phyloP scores from a whole-genome alignment of 2,329 filamentous ascomycete genomes.

The Grosmannia penicillata region DNA sequence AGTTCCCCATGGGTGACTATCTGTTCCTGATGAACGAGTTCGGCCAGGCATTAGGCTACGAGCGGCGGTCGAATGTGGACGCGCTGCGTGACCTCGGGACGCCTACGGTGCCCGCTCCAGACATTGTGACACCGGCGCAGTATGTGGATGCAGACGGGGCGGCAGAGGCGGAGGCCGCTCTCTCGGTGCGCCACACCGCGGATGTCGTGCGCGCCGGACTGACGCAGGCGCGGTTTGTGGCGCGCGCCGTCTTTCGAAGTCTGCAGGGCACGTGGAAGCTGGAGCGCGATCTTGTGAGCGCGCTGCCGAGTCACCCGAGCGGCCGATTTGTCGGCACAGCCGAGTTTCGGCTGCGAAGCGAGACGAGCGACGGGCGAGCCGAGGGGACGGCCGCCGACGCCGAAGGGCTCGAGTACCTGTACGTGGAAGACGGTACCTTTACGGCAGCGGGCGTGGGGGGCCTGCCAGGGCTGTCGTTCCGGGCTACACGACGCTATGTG shows the following conservation, averaged over 20 bases:
- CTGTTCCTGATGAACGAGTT: conserved; percentile 61
- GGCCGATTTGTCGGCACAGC: conserved; percentile 52
- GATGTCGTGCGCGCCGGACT: conserved; percentile 25
- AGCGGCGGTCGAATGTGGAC: conserved; percentile 15
- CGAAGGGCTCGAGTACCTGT: conserved; percentile 46
- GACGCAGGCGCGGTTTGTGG: conserved; percentile 35
- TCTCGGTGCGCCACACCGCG: conserved; percentile 31
- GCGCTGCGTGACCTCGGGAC: too few relatives aligned
- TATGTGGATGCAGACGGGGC: conserved; percentile 20
- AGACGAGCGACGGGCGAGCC: conserved; percentile 34
- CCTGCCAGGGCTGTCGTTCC: conserved; percentile 33
- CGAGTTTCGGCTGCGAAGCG: conserved; percentile 45
- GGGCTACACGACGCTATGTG: conserved; percentile 51
- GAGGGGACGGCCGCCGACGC: conserved; percentile 6
- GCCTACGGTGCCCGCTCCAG: too few relatives aligned
- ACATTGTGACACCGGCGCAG: conserved; percentile 40
- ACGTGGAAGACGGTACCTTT: conserved; percentile 54
- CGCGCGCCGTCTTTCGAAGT: conserved; percentile 53
- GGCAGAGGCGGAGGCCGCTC: conserved; percentile 14
- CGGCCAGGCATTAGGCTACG: conserved; percentile 40
- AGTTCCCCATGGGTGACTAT: conserved; percentile 79
- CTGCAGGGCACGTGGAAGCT: conserved; percentile 58
- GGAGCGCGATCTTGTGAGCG: conserved; percentile 38
- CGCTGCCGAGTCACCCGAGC: conserved; percentile 41
- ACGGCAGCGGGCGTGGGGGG: too few relatives aligned